A percentile compares a stretch with the other conserved stretches of the same genome.
Conservation (phyloP, 208 protist genomes). For the Trypanosoma conorhini region DNA sequence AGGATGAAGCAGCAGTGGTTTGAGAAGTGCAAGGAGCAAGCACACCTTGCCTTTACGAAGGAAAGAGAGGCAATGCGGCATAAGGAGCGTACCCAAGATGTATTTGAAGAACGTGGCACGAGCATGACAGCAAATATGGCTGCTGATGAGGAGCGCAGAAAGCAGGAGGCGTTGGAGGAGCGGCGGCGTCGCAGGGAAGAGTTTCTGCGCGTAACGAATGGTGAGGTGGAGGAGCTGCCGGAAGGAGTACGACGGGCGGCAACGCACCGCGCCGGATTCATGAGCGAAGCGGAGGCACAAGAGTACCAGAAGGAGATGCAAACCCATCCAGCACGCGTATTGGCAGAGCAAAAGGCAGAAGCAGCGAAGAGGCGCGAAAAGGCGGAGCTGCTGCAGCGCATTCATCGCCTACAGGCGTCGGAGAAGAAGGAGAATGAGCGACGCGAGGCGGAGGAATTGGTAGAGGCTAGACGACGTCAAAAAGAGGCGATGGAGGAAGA, state of each 20-base stretch:
- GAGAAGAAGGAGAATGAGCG: conserved; percentile 64
- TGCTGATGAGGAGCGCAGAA: conserved; percentile 10
- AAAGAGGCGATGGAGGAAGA: conserved; percentile 46
- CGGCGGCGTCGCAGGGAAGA: conserved; percentile 3
- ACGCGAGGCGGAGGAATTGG: conserved; percentile 38
- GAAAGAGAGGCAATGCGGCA: conserved; percentile 25
- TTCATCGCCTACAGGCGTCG: conserved; percentile 64
- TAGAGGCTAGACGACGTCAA: conserved; percentile 35
- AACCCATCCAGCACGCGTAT: conserved; percentile 45
- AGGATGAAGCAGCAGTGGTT: conserved; percentile 48
- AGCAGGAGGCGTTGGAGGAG: conserved; percentile 29
- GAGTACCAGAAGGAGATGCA: conserved; percentile 71
- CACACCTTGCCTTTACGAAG: conserved; percentile 37
- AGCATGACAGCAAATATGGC: conserved; percentile 55
- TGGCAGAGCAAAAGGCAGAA: conserved; percentile 42
- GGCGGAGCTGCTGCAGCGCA: conserved; percentile 39
- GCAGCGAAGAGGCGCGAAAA: conserved; percentile 35
- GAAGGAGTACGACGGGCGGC: conserved; percentile 30
- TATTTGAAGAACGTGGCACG: conserved; percentile 55
- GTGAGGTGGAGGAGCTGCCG: conserved; percentile 8
- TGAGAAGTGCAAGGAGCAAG: conserved; percentile 49
- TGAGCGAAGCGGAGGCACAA: conserved; percentile 54
- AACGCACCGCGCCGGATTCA: conserved; percentile 56
- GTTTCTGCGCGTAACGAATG: neutral
- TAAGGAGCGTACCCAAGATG: conserved; percentile 67